phyloP scores from a whole-genome alignment of 768 basidiomycete genomes.

The Tricholoma bakamatsutake region DNA sequence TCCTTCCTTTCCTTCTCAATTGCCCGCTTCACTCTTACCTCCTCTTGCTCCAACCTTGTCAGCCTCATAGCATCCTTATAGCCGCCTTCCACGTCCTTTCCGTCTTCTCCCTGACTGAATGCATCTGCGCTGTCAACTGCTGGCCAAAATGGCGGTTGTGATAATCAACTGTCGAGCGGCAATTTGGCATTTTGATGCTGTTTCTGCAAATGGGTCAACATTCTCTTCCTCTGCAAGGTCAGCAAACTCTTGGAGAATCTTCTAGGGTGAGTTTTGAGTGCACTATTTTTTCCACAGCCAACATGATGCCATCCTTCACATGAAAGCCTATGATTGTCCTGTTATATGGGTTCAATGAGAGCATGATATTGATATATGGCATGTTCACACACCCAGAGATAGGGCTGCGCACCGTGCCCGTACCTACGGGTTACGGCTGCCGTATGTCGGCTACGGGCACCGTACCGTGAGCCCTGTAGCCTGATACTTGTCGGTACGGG shows the following conservation, averaged over 20 bases:
- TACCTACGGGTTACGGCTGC: too few relatives aligned
- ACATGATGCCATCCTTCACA: too few relatives aligned
- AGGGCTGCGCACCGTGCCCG: too few relatives aligned
- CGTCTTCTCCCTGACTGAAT: constrained; percentile 63
- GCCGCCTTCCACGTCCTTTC: constrained; percentile 72
- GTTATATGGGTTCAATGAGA: too few relatives aligned
- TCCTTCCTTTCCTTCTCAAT: constrained; percentile 38
- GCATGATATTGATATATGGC: too few relatives aligned
- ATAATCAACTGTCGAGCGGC: constrained; percentile 89
- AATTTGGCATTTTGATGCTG: constrained; percentile 89
- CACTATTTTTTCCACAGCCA: too few relatives aligned
- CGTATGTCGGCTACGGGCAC: too few relatives aligned
- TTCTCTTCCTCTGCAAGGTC: constrained; percentile 93
- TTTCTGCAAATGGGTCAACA: constrained; percentile 88
- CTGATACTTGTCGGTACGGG: too few relatives aligned
- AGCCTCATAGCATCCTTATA: constrained; percentile 99
- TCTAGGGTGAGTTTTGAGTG: too few relatives aligned
- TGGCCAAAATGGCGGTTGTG: constrained; percentile 84
- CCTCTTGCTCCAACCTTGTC: constrained; percentile 84
- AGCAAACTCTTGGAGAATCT: constrained; percentile 89
- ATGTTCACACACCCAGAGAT: too few relatives aligned
- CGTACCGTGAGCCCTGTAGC: too few relatives aligned
- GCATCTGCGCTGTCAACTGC: constrained; percentile 78
- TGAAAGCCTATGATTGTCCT: too few relatives aligned
- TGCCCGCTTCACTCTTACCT: constrained; percentile 64